phyloP scores from a whole-genome alignment of 495 filamentous ascomycete species.

The Aspergillus cavernicola region DNA sequence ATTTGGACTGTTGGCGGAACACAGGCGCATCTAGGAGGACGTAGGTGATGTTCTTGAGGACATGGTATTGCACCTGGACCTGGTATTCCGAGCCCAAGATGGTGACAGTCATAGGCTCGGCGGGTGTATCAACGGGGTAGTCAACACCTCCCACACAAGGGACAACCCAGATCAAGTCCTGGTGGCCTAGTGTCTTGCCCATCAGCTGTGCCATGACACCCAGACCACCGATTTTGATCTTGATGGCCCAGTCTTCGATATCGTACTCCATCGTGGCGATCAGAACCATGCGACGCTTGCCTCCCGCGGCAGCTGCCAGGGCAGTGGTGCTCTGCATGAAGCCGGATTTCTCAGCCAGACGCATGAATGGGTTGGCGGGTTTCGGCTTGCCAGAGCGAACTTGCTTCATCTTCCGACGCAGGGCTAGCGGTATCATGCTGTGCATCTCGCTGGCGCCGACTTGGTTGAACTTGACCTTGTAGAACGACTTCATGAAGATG shows the following conservation, averaged over 20 bases:
- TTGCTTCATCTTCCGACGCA: slow-evolving; percentile 32
- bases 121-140: slow-evolving; percentile 56
- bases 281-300: slow-evolving; percentile 52
- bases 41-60: slow-evolving; percentile 64
- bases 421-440: slow-evolving; percentile 23
- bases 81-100: slow-evolving; percentile 61
- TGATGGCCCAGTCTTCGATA: slow-evolving; percentile 67
- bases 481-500: slow-evolving; percentile 62
- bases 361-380: slow-evolving; percentile 24
- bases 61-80: slow-evolving; percentile 62
- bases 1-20: slow-evolving; percentile 63
- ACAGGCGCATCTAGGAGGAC: slow-evolving; percentile 66
- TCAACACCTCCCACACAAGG: slow-evolving; percentile 65
- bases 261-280: slow-evolving; percentile 72
- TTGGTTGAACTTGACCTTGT: slow-evolving; percentile 68
- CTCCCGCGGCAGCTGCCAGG: slow-evolving; percentile 35
- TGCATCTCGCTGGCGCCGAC: slow-evolving; percentile 52
- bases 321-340: slow-evolving; percentile 41
- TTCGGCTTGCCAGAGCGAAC: slow-evolving; percentile 10
- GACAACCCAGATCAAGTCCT: slow-evolving; percentile 69
- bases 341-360: slow-evolving; percentile 36
- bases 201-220: slow-evolving; percentile 69
- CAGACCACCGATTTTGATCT: slow-evolving; percentile 69
- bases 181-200: slow-evolving; percentile 63
- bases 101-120: slow-evolving; percentile 60